Base-by-base conservation (phyloP, 495 filamentous ascomycete genomes). In the Letharia lupina region DNA sequence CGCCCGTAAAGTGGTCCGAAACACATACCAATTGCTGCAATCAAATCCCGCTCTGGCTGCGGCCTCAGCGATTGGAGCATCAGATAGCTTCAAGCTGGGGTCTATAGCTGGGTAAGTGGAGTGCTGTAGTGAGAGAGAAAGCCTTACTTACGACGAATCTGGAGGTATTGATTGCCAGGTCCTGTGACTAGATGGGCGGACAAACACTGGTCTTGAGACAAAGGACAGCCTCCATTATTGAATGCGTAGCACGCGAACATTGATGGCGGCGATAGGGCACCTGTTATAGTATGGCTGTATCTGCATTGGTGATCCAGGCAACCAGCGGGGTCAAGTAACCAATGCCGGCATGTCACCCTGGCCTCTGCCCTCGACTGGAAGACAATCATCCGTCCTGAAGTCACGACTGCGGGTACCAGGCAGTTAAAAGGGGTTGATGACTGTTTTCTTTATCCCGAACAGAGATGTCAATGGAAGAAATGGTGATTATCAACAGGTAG, bases 31-130 rank as follows among this genome's bases (percentile, higher is more conserved):
- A 39, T 65, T 37, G 52, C 48, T 69, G 61, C 69, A 71, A 47
- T 71, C 69, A 44, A 71, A 71, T 5, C 67, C 69, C 3, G 66
- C 64, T 37, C 69, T 58, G 42, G 63, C 59, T 10, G 69, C 69
- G 7, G 69, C 69, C 56, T 71, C 58, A 20, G 67, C 69, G 33
- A 71, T 71, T 5, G 47, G 65, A 15, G 60, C 48, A 57, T 68
- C 67, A 48, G 41, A 52, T 41, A 59, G 40, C 35, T 10, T 40
- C 23, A 69, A 18, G 4, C 66, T n/a, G 9, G 67, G 63, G 44
- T 66, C 67, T 69, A 37, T 35, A 23, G 13, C 13, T 37, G 28
- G 10, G 20, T 65, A 28, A 65, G 52, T 35, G 16, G 12, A 13
- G 48, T 35, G 41, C 1, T 4, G 33, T 23, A 40, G 13, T 28